Percentiles rank a stretch among this genome's conserved stretches.
Conservation (phyloP, 202 grass and related monocot genomes). For the Bolboschoenoplectus hybrid region DNA sequence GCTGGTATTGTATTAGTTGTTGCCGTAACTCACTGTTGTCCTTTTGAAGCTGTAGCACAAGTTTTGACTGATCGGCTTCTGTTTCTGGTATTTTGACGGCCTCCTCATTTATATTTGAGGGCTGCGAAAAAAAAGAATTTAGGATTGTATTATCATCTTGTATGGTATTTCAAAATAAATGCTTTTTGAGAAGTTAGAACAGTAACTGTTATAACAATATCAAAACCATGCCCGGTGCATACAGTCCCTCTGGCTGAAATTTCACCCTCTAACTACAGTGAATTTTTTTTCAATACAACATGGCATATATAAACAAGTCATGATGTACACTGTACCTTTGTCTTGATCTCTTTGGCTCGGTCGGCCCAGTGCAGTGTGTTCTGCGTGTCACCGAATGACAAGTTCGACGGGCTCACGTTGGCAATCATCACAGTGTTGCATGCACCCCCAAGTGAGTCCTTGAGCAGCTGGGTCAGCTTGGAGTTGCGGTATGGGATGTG, state of each 20-base stretch:
- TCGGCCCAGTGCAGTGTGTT: slow-evolving; percentile 99
- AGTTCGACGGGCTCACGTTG: slow-evolving; percentile 73
- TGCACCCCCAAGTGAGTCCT: slow-evolving; percentile 89
- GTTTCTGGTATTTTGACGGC: slow-evolving; percentile 54
- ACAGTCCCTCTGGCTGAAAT: not conserved
- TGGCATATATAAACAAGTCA: not conserved
- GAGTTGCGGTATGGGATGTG: slow-evolving; percentile 98
- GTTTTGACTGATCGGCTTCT: slow-evolving; percentile 68
- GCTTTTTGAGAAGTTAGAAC: too few relatives aligned
- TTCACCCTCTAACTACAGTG: not conserved
- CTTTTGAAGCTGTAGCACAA: slow-evolving; percentile 83
- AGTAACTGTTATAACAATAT: not conserved
- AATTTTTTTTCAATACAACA: not conserved
- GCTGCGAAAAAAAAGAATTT: slow-evolving; percentile 47
- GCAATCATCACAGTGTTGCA: slow-evolving; percentile 99
- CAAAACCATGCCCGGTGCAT: not conserved
- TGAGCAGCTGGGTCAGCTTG: slow-evolving; percentile 89
- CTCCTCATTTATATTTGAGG: slow-evolving; percentile 58
- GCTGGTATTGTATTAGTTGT: slow-evolving; percentile 71
- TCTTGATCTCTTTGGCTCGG: slow-evolving; percentile 98
- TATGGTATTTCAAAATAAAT: not conserved
- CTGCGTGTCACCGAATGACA: slow-evolving; percentile 85
- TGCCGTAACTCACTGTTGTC: slow-evolving; percentile 84
- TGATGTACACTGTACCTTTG: slow-evolving; percentile 53
- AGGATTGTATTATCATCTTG: slow-evolving; percentile 10